Base-by-base conservation (phyloP, 345 rosid genomes). In the Salix udensis region DNA sequence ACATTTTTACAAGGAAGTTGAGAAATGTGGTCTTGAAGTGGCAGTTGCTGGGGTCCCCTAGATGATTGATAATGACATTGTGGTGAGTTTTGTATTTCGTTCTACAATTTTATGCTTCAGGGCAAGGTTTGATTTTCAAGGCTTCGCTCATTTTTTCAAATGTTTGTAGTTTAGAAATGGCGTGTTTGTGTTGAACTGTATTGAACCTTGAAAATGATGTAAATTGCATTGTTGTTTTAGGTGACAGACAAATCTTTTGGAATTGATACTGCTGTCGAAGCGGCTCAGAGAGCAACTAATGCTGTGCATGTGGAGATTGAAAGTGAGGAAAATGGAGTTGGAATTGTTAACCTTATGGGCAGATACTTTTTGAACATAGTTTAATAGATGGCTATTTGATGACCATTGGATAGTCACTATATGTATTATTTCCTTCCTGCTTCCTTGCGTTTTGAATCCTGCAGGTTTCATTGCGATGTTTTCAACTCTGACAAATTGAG, bases 251-350 rank as follows among this genome's bases (percentile, higher is more conserved):
- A 91, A 81, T 93, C 99, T 6, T 95, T 91, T 89, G 98, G 98
- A 60, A 91, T 95, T 85, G 97, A 95, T 86, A 91, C 97, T 53
- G 97, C 97, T 80, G 98, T 95, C 74, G 97, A 95, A 85, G 98
- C 93, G 86, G 98, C 97, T 60, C 97, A 95, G 65, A 87, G 98
- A 83, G 98, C 97, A 79, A 93, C 93, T 76, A 88, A 93, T 87
- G 97, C 97, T 84, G 98, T 97, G 5, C 96, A 93, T 74, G 97
- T 95, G 75, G 97, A 95, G 89, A 96, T 87, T 48, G 98, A 93
- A 84, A 91, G 98, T 83, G 94, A 90, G 78, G 98, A 91, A 82
- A 95, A 95, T 90, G 98, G 98, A 83, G 87, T 93, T 81, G 98
- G 98, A 55, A 82, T 95, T 61, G 96, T 95, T 76, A 95, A 95